Base-by-base conservation (phyloP, 2,329 filamentous ascomycete species). In the Trichoderma oligosporum region DNA sequence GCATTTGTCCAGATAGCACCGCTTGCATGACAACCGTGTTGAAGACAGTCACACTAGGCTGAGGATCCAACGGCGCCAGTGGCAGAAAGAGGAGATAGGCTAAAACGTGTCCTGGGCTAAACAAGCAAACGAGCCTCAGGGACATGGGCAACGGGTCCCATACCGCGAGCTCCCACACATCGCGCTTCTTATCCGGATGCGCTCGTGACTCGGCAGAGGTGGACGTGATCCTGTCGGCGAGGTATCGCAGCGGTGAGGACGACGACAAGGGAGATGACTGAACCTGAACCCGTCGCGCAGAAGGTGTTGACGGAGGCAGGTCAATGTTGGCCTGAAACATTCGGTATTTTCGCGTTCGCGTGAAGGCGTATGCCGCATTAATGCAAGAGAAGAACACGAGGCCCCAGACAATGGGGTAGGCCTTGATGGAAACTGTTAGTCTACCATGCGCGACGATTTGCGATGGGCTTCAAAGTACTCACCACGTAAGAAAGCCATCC, bases 101-200 rank as follows among this genome's bases (percentile, higher is more conserved):
- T 46, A 96, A 75, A n/a, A 96, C 82, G 73, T 99, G 95, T 0
- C 91, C 89, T 0, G 94, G 94, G 65, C 92, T 96, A 76, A 99
- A 97, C 38, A 94, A 78, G 65, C 90, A 94, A 68, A 97, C 91
- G 2, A 97, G 76, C 35, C 86, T 84, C 53, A 97, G 74, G 44
- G 85, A 91, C 33, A 96, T 80, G 2, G 92, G 91, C 45, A 93
- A 82, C 31, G 95, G 94, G 69, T 97, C 92, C 94, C 94, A 99
- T 6, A 97, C 81, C 1, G 87, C 83, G 48, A 99, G 75, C 72
- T 99, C 92, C 94, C 94, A 99, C 8, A 99, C 94, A 71, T 99
- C 92, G 9, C 87, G 82, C 24, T 82, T 82, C 57, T 86, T 84
- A 68, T 94, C 87, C 0, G 93, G 90, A 72, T 97, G 89, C 25